Percentiles rank a stretch among this genome's conserved stretches.
Conservation (phyloP, 495 filamentous ascomycete genomes). For the Penicillium chermesinum region DNA sequence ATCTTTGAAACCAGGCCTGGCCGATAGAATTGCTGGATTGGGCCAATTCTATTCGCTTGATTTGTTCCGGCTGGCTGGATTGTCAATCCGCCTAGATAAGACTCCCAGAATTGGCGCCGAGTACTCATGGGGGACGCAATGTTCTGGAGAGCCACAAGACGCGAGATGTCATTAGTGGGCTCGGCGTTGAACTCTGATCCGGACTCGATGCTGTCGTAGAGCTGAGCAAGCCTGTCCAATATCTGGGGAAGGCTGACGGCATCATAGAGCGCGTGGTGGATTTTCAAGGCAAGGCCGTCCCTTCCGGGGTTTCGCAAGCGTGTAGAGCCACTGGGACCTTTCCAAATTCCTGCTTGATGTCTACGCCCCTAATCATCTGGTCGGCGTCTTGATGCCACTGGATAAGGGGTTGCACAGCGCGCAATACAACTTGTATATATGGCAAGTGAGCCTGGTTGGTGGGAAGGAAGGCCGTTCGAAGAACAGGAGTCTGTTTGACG, state of each 20-base stretch:
- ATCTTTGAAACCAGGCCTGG: constrained; percentile 27
- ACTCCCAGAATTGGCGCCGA: constrained; percentile 29
- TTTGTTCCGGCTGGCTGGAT: neutral
- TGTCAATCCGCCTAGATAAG: constrained; percentile 23
- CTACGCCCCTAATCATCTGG: constrained; percentile 2
- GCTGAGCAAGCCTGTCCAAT: constrained; percentile 15
- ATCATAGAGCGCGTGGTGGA: constrained; percentile 38
- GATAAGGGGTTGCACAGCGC: constrained; percentile 16
- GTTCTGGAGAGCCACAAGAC: constrained; percentile 27
- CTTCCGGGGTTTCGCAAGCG: constrained; percentile 19
- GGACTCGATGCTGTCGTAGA: constrained; percentile 12
- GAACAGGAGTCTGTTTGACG: constrained; percentile 16
- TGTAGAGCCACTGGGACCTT: constrained; percentile 22
- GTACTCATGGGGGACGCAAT: constrained; percentile 21
- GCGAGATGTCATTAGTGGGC: constrained; percentile 16
- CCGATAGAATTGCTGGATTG: constrained; percentile 24
- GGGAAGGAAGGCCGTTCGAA: constrained; percentile 29
- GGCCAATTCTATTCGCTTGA: constrained; percentile 11
- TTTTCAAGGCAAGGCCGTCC: constrained; percentile 25
- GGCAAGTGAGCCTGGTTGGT: constrained; percentile 13
- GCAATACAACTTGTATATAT: constrained; percentile 26
- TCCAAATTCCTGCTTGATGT: constrained; percentile 11
- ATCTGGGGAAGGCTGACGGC: constrained; percentile 28
- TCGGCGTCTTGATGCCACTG: constrained; percentile 22
- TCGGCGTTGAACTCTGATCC: neutral